Base-by-base conservation (phyloP, 768 basidiomycete genomes). In the Fibroporia radiculosa region DNA sequence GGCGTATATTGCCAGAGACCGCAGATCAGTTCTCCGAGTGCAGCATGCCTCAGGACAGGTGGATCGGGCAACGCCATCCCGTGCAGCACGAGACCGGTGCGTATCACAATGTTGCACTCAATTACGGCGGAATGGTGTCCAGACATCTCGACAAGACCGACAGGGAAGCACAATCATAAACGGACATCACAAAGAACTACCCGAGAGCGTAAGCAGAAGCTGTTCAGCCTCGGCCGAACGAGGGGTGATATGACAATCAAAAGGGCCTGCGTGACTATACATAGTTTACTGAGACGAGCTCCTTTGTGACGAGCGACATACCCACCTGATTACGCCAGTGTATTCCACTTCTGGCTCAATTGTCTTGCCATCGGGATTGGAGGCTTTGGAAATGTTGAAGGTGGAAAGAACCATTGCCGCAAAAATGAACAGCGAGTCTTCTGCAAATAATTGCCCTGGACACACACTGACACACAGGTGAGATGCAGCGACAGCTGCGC, bases 401-500 rank as follows among this genome's bases (percentile, higher is more conserved):
- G 42, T 36, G 1, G 50, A 32, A 28, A 59, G 45, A 26, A 54
- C 35, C 1, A 38, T 26, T 3, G 56, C 54, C 12, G 45, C 43
- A 5, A 42, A 14, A 14, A 55, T 31, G 48, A 48, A 57, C 8
- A 59, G 23, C 3, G 49, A 38, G 8, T 50, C 45, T 25, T 49
- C 38, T 14, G 54, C 58, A 24, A 59, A 48, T 22, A 42, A 31
- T 20, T 45, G 20, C 7, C 57, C 57, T 4, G 57, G 51, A 32
- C 57, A 57, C 19, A 23, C 8, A 2, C 24, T 32, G 24, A 18
- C 3, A 28, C 20, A 13, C 18, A n/a, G 13, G 18, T 16, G 6
- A 26, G 14, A 2, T 1, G 13, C 20, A 22, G n/a, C 25, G 18
- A 3, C 2, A 14, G 23, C 32, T 36, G 46, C 47, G 29, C 20